Conservation (phyloP, 2,329 filamentous ascomycete species). For the Trichoderma citrinoviride region DNA sequence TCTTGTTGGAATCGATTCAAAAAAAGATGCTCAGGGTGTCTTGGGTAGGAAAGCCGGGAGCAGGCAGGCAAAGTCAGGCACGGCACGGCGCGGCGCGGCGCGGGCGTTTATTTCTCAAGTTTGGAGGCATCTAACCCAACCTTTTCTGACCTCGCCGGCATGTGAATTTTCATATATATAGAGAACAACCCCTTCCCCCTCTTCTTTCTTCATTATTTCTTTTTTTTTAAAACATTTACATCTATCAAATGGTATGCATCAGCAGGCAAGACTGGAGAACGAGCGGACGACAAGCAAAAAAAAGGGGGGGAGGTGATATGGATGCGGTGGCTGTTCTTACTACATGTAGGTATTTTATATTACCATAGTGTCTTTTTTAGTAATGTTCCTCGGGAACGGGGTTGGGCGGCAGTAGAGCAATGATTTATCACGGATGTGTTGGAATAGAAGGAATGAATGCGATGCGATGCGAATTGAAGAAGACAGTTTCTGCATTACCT, state of each 20-base stretch:
- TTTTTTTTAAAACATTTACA: background rate
- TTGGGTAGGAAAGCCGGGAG: slow-evolving; percentile 14
- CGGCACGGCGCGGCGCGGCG: slow-evolving; percentile 13
- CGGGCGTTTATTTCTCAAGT: slow-evolving; percentile 17
- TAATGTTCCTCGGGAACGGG: slow-evolving; percentile 1
- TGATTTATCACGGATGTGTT: slow-evolving; percentile 4
- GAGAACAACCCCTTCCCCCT: background rate
- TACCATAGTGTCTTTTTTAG: slow-evolving; percentile 12
- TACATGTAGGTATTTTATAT: background rate
- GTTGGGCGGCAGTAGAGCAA: background rate
- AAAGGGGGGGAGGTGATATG: background rate
- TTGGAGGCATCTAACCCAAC: slow-evolving; percentile 16
- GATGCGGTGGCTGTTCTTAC: background rate
- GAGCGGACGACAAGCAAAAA: background rate
- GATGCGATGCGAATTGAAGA: background rate
- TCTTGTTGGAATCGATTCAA: slow-evolving; percentile 7
- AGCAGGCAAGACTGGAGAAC: background rate
- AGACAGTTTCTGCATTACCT: background rate
- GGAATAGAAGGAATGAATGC: slow-evolving; percentile 21
- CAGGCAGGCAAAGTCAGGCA: background rate
- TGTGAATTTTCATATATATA: slow-evolving; percentile 11
- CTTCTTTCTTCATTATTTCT: background rate
- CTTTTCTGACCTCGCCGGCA: slow-evolving; percentile 2
- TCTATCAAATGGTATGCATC: background rate
- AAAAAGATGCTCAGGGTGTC: slow-evolving; percentile 10